Conservation (phyloP, 495 filamentous ascomycete species). For the Cetradonia linearis region DNA sequence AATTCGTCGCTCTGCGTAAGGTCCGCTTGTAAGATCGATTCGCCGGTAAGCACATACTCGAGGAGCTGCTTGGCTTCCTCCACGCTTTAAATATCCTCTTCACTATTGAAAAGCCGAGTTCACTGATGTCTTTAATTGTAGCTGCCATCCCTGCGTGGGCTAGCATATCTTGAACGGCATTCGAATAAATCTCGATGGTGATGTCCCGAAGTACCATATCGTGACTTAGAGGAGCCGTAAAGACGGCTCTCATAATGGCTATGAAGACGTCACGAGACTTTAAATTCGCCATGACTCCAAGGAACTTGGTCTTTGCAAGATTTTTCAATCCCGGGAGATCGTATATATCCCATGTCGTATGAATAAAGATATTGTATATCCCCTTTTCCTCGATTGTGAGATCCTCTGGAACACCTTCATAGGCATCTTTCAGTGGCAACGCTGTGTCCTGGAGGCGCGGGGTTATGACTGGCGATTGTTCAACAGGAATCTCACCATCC, state of each 20-base stretch:
- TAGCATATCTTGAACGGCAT: not conserved
- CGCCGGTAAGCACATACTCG: not conserved
- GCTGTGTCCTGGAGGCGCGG: too few relatives aligned
- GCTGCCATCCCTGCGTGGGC: not conserved
- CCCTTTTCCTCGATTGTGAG: not conserved
- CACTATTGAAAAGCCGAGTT: not conserved
- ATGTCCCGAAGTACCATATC: slow-evolving; percentile 2
- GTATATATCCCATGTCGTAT: slow-evolving; percentile 4
- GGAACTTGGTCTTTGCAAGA: slow-evolving; percentile 5
- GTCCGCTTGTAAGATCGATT: not conserved
- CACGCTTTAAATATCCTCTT: not conserved
- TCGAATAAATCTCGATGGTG: not conserved
- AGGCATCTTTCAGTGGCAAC: too few relatives aligned
- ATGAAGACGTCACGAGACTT: not conserved
- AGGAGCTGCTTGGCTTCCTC: not conserved
- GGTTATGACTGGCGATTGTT: not conserved
- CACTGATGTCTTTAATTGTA: not conserved
- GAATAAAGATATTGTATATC: slow-evolving; percentile 11
- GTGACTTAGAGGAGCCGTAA: not conserved
- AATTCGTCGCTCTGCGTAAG: too few relatives aligned
- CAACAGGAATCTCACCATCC: not conserved
- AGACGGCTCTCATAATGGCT: not conserved
- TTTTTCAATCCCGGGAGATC: slow-evolving; percentile 1
- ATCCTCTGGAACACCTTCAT: too few relatives aligned
- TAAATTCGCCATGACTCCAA: not conserved